These are phyloP conservation scores for Juglanconis oblonga DNA, from an alignment of 2,329 filamentous ascomycete genomes.

Conservation along the genomic window DNA sequence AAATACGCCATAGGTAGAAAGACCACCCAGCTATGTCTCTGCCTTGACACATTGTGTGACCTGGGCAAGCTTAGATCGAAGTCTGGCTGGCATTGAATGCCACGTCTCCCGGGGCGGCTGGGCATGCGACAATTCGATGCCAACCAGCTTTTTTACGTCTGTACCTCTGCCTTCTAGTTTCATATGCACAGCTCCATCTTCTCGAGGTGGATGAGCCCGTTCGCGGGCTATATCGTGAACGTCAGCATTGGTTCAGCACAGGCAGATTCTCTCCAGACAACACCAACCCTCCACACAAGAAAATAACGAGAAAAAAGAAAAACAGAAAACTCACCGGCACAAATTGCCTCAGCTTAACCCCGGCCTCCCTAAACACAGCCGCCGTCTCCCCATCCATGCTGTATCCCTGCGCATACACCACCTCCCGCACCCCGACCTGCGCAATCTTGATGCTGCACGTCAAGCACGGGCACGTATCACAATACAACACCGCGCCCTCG, in stretches of 20 bases:
- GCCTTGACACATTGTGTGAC: no score
- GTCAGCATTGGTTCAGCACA: neutral
- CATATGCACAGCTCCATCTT: conserved; percentile 38
- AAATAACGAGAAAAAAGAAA: neutral
- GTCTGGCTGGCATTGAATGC: no score
- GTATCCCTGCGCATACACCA: conserved; percentile 91
- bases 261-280: no score
- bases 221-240: conserved; percentile 48
- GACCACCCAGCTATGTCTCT: no score
- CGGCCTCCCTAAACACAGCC: conserved; percentile 76
- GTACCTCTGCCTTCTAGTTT: neutral
- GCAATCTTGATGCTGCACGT: conserved; percentile 99
- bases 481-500: conserved; percentile 81
- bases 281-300: no score
- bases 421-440: conserved; percentile 92
- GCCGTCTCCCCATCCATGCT: conserved; percentile 89
- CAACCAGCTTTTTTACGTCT: no score
- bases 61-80: no score
- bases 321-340: conserved; percentile 61
- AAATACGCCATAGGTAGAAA: no score
- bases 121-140: no score
- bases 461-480: conserved; percentile 93
- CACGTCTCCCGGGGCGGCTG: no score
- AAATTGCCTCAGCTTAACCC: conserved; percentile 83
- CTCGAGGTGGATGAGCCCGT: conserved; percentile 62